Percentiles rank a stretch among this genome's conserved stretches.
Conservation (phyloP, 495 filamentous ascomycete species). For the Physcia stellaris region DNA sequence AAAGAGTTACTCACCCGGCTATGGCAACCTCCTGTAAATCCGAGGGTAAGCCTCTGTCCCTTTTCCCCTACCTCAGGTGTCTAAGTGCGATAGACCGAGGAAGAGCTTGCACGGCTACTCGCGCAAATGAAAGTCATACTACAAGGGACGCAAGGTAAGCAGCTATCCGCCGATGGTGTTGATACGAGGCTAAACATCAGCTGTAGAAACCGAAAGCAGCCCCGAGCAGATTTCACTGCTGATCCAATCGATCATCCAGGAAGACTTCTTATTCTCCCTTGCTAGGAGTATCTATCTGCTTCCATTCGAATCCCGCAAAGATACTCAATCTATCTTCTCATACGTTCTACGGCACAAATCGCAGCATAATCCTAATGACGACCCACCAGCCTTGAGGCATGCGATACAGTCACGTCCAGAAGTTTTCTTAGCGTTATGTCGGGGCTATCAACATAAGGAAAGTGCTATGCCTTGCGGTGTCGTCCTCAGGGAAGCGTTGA, state of each 20-base stretch:
- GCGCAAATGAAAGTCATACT: constrained; percentile 71
- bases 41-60: constrained; percentile 23
- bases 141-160: constrained; percentile 67
- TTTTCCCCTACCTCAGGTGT: constrained; percentile 13
- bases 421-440: constrained; percentile 74
- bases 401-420: constrained; percentile 75
- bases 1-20: constrained; percentile 42
- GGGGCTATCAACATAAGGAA: constrained; percentile 77
- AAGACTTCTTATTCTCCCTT: constrained; percentile 75
- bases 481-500: constrained; percentile 81
- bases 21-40: constrained; percentile 26
- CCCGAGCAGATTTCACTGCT: constrained; percentile 77
- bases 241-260: constrained; percentile 65
- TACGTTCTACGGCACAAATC: constrained; percentile 73
- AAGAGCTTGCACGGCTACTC: constrained; percentile 64
- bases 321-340: constrained; percentile 80
- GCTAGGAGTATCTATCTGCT: constrained; percentile 65
- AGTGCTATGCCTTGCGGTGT: constrained; percentile 88
- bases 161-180: too few relatives aligned
- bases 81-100: constrained; percentile 38
- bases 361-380: constrained; percentile 35
- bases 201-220: constrained; percentile 63
- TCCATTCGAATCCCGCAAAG: constrained; percentile 88
- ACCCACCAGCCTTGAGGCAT: constrained; percentile 73
- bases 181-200: constrained; percentile 1